Evolutionary conservation across 495 filamentous ascomycete species (phyloP), one percentile per base, ranked within the genome.

Genomic region (Viridothelium virens): DNA sequence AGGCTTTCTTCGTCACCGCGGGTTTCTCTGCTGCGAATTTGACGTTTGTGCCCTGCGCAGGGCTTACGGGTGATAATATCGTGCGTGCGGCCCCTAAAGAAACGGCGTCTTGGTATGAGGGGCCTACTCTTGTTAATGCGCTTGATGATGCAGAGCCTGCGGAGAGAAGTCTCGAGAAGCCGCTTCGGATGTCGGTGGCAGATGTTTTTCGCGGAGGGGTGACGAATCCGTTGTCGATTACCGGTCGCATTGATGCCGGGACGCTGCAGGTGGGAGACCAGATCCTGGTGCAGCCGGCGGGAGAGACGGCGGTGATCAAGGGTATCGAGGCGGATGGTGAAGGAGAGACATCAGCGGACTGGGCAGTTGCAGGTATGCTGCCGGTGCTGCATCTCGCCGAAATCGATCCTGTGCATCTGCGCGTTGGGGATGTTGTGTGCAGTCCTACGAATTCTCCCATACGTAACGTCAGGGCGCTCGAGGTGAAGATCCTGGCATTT

Each of bases 331-430:
- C 91, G 18, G 87, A 92, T 68, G 81, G 84, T 31, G 86, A 89
- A 48, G 76, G 25, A 25, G 25, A 25, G 25, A 25, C 25, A 25
- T 25, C 83, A 2, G 81, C 77, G 11, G 91, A 96, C 66, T 98
- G 91, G 92, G 94, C 91, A 3, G 92, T 97, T n/a, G 94, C 92
- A 2, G 92, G 95, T 14, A 91, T 97, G 71, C 96, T 96, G 65
- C 84, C 89, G 10, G 85, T 87, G 1, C 76, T 98, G 25, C 89
- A 96, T 71, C 82, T 98, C 63, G 81, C 84, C n/a, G 89, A 91
- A 65, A 92, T 96, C 72, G 91, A 97, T 67, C 82, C 87, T 1
- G 53, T n/a, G 16, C 89, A 96, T 72, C 82, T 97, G 9, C 86
- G 73, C n/a, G 73, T 86, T 9, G 94, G 94, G 11, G 93, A 98